Base-by-base conservation (phyloP, 495 filamentous ascomycete genomes). In the Aspergillus egyptiacus region DNA sequence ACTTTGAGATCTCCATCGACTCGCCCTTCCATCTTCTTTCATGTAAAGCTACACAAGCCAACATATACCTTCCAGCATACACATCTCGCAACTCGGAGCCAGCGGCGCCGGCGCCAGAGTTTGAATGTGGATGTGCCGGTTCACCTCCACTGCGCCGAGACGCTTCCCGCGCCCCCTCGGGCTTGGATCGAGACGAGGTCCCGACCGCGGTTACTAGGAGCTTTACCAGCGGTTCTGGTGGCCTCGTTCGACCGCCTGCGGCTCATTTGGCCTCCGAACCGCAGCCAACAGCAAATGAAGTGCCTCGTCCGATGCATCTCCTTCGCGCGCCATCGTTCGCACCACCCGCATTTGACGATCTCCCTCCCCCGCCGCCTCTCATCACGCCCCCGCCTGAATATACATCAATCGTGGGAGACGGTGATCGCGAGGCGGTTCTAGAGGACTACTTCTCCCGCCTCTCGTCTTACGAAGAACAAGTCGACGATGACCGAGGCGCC, bases 1-100 rank as follows among this genome's bases (percentile, higher is more conserved):
- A 97, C 63, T 98, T 97, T 51, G 93, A 98, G 63, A 98, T 98
- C 54, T 96, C 93, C 49, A 98, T 98, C 55, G 93, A 98, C 69
- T 96, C 89, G 11, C 93, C 93, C 7, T 94, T 97, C 62, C 91
- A 95, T 53, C 86, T 96, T 30, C 86, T 98, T 18, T 91, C 89
- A 51, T 98, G 93, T 68, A 89, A 82, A 39, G 93, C 94, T 7
- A 93, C 90, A 1, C 85, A 90, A 61, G 87, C 88, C 18, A 96
- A 97, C 66, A 93, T 87, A 15, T 79, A 82, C 22, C 79, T 98
- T 11, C 93, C 93, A 1, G 86, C 86, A 15, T 98, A 98, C 58
- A 82, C 80, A 19, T 77, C 78, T 14, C 77, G 81, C 6, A 73
- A 83, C 20, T 69, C 73, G 3, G 70, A 74, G 1, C 65, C 72